A percentile compares a stretch with the other conserved stretches of the same genome.
phyloP scores from a whole-genome alignment of 257 asterid species.

The Solanum tarijense region DNA sequence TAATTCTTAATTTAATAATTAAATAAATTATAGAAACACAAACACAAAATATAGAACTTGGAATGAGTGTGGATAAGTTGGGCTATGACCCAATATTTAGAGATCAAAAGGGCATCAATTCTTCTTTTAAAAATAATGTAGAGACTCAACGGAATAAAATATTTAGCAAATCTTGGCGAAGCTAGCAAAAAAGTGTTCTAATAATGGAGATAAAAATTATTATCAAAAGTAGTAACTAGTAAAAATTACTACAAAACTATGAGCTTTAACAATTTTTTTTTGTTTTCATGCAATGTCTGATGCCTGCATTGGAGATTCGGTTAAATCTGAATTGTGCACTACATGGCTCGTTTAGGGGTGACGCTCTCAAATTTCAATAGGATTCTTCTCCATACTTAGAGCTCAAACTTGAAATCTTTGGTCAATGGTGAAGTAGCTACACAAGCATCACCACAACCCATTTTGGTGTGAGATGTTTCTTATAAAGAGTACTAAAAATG shows the following conservation, averaged over 20 bases:
- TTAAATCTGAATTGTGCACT: too few relatives aligned
- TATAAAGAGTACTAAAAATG: neutral
- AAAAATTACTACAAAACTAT: neutral
- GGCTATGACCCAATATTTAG: neutral
- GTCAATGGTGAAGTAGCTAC: too few relatives aligned
- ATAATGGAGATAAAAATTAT: neutral
- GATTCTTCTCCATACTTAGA: too few relatives aligned
- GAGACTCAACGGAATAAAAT: neutral
- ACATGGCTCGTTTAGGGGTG: too few relatives aligned
- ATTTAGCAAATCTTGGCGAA: neutral
- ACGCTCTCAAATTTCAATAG: too few relatives aligned
- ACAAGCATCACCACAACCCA: too few relatives aligned
- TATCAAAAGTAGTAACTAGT: neutral
- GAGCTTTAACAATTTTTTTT: neutral
- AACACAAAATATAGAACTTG: neutral
- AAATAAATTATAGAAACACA: neutral
- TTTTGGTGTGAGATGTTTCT: neutral
- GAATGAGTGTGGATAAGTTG: neutral
- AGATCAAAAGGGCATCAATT: neutral
- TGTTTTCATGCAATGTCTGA: fast-evolving
- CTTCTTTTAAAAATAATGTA: neutral
- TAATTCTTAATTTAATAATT: neutral
- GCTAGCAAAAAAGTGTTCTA: neutral
- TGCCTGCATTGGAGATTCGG: fast-evolving
- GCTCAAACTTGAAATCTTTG: too few relatives aligned